Percentiles rank a stretch among this genome's conserved stretches.
Conservation (phyloP, 106 monocot species). For the Xerophyta viscosa region DNA sequence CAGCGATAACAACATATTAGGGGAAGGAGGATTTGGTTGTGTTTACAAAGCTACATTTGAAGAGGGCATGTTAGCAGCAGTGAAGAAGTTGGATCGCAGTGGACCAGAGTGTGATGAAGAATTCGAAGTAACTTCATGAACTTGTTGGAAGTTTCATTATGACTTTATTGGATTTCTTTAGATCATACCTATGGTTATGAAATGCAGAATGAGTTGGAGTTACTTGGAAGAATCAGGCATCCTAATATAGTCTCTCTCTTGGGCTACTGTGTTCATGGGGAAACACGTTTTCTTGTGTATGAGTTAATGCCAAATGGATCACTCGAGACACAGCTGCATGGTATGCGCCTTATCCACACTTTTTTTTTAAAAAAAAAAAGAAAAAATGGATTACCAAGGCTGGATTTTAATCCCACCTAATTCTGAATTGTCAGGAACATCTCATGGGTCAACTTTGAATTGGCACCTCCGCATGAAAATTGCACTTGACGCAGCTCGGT, state of each 20-base stretch:
- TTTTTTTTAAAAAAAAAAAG: background rate
- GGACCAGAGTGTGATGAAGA: slow-evolving; percentile 54
- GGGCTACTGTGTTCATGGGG: slow-evolving; percentile 63
- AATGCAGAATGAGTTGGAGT: slow-evolving; percentile 79
- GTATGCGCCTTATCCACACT: slow-evolving; percentile 20
- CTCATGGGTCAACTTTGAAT: slow-evolving; percentile 56
- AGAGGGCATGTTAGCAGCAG: slow-evolving; percentile 44
- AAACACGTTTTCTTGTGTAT: slow-evolving; percentile 67
- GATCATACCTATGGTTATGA: background rate
- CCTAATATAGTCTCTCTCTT: slow-evolving; percentile 81
- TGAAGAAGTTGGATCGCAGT: slow-evolving; percentile 62
- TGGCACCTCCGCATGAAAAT: slow-evolving; percentile 98
- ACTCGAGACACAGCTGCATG: slow-evolving; percentile 71
- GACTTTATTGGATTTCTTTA: background rate
- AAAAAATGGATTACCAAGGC: background rate
- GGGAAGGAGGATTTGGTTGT: slow-evolving; percentile 46
- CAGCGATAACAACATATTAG: slow-evolving; percentile 58
- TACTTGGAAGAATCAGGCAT: slow-evolving; percentile 71
- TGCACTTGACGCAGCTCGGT: slow-evolving; percentile 93
- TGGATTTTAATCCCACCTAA: background rate
- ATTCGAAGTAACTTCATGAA: slow-evolving; percentile 47
- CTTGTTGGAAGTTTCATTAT: background rate
- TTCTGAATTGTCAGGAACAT: slow-evolving; percentile 33
- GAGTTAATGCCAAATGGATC: slow-evolving; percentile 90
- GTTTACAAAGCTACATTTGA: slow-evolving; percentile 73